A percentile compares a stretch with the other conserved stretches of the same genome.
Evolutionary conservation across 2,329 filamentous ascomycete species (phyloP).

Genomic region (Endoconidiophora polonica): DNA sequence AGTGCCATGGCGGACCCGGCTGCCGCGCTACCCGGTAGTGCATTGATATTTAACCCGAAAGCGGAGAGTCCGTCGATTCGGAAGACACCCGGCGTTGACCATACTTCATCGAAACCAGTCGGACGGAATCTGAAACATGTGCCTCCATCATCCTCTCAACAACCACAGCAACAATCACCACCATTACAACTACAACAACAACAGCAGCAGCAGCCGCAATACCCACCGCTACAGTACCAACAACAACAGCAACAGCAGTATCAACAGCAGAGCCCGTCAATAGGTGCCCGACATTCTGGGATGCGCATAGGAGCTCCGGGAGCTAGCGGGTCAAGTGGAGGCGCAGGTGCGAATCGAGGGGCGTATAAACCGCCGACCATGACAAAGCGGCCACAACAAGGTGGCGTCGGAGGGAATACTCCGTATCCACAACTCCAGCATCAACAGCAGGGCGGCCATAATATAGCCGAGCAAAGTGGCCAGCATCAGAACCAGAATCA

Average conservation of each 20-base stretch:
- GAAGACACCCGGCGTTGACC: conserved; percentile 77
- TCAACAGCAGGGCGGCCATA: conserved; percentile 12
- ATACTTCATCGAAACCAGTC: conserved; percentile 59
- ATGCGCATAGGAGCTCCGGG: conserved; percentile 44
- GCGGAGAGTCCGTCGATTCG: conserved; percentile 71
- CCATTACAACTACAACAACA: conserved; percentile 14
- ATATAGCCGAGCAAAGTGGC: conserved; percentile 9
- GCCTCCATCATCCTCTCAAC: conserved; percentile 21
- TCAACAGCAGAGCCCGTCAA: conserved; percentile 20
- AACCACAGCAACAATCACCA: conserved; percentile 18
- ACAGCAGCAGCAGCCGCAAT: conserved; percentile 12
- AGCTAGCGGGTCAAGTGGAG: conserved; percentile 23
- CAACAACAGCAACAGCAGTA: conserved; percentile 17
- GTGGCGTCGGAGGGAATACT: conserved; percentile 10
- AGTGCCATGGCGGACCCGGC: conserved; percentile 24
- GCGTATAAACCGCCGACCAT: conserved; percentile 39
- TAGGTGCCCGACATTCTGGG: conserved; percentile 17
- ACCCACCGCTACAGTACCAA: conserved; percentile 8
- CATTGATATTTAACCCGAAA: conserved; percentile 52
- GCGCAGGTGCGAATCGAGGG: conserved; percentile 40
- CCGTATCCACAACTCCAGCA: conserved; percentile 17
- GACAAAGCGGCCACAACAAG: conserved; percentile 33
- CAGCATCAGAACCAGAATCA: conserved; percentile 4
- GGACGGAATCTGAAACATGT: conserved; percentile 39
- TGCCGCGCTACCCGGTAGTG: conserved; percentile 26